phyloP scores from a whole-genome alignment of 371 early-diverging fungal genomes.

The Apophysomyces elegans region DNA sequence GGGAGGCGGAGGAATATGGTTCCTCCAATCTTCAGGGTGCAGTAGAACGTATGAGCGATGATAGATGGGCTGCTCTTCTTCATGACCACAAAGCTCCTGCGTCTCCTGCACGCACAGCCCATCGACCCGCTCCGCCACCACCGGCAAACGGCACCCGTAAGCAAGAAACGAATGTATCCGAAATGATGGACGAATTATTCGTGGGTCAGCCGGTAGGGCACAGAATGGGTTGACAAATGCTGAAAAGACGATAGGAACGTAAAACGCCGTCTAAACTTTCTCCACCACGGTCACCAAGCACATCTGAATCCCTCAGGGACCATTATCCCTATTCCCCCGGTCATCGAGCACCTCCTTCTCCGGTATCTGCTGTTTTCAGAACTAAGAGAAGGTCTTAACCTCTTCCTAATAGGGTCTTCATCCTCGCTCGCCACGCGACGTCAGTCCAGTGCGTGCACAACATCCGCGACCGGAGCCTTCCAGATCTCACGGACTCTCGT shows the following conservation, averaged over 20 bases:
- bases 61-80: conserved; percentile 53
- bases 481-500: conserved; percentile 29
- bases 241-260: neutral
- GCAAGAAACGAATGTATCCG: conserved; percentile 23
- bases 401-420: conserved; percentile 17
- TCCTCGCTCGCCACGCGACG: conserved; percentile 25
- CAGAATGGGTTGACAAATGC: neutral
- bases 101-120: conserved; percentile 25
- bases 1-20: conserved; percentile 58
- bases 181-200: conserved; percentile 40
- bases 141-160: conserved; percentile 16
- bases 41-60: conserved; percentile 48
- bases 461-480: conserved; percentile 41
- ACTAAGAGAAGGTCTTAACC: neutral
- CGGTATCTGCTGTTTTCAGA: conserved; percentile 20
- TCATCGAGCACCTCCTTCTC: conserved; percentile 25
- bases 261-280: conserved; percentile 16
- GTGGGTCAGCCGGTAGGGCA: conserved; percentile 13
- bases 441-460: conserved; percentile 13
- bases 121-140: conserved; percentile 35
- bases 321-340: neutral
- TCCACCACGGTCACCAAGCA: conserved; percentile 17
- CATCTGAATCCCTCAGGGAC: conserved; percentile 15
- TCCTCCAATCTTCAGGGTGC: conserved; percentile 26
- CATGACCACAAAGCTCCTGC: conserved; percentile 20